Conservation (phyloP, 495 filamentous ascomycete genomes). For the Neurospora sp. region DNA sequence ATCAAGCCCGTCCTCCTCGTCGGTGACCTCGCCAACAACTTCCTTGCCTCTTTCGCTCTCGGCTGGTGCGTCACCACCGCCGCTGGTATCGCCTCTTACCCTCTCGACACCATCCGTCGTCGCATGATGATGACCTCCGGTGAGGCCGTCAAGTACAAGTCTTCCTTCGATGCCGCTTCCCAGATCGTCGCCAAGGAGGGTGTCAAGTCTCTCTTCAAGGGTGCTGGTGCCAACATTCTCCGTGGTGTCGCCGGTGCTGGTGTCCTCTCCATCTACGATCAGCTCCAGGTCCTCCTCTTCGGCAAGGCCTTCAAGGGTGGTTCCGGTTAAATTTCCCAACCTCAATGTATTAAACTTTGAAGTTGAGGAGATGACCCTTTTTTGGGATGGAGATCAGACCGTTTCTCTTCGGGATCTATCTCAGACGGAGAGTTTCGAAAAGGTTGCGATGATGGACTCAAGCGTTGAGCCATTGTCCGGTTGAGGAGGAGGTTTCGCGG, state of each 20-base stretch:
- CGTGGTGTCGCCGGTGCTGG: slow-evolving; percentile 99
- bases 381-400: slow-evolving; percentile 26
- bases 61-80: slow-evolving; percentile 99
- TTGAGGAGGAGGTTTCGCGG: slow-evolving; percentile 5
- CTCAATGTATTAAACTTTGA: slow-evolving; percentile 21
- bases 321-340: slow-evolving; percentile 54
- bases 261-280: slow-evolving; percentile 99
- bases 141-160: slow-evolving; percentile 99
- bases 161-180: slow-evolving; percentile 83
- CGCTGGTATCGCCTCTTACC: slow-evolving; percentile 99
- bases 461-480: neutral
- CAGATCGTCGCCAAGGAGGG: slow-evolving; percentile 97
- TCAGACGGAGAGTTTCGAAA: slow-evolving; percentile 4
- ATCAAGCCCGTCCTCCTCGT: slow-evolving; percentile 97
- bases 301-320: slow-evolving; percentile 98
- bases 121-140: slow-evolving; percentile 99
- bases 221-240: slow-evolving; percentile 99
- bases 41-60: slow-evolving; percentile 96
- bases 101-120: slow-evolving; percentile 98
- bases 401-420: slow-evolving; percentile 1
- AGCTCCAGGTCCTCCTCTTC: slow-evolving; percentile 97
- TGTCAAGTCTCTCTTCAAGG: slow-evolving; percentile 98
- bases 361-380: slow-evolving; percentile 19
- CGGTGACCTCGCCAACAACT: slow-evolving; percentile 90
- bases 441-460: neutral